Evolutionary conservation across 164 flowering plant genomes (phyloP), one percentile per base, ranked within the genome.

Genomic region (Paratinospora sagittata): DNA sequence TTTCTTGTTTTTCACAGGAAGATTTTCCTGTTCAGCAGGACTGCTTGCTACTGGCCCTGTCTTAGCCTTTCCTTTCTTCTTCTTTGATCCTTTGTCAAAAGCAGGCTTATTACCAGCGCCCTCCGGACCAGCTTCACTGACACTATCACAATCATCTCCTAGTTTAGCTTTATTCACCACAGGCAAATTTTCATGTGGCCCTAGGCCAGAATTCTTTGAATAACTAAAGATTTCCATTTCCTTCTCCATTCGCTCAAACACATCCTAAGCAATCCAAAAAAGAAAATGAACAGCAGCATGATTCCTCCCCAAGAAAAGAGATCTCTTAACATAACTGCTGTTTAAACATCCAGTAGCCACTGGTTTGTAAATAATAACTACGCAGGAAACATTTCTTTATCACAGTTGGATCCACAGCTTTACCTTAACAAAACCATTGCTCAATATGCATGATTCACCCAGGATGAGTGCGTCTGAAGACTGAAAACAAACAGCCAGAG

Each of bases 381-480:
- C 4, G 34, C 34, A 30, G 4, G 34, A 3, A 47, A n/a, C 10
- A 55, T 0, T 55, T 17, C 65, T 34, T 55, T 17, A 6, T 10
- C 64, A 19, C 14, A 14, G 61, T 41, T n/a, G 37, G 36, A 9
- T 26, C 52, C 65, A 61, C 39, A 57, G 33, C 39, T 72, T 52
- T 81, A 95, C 99, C 96, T 90, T 90, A 81, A 95, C 73, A 77
- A 92, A 90, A 30, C 70, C 81, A 81, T 71, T 82, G 79, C 97
- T 91, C 36, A 90, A 86, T 11, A 92, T 69, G 74, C 76, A 90
- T 14, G 91, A 81, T 30, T 92, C 97, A 67, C 94, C 99, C 70
- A 92, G 57, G 63, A 91, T 80, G 62, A 79, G 78, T 65, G 88
- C 97, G 76, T 82, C 88, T 43, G 83, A 75, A 67, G 85, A 84